Conservation (phyloP, 352 stramenopile species). For the Phytophthora niederhauseri region DNA sequence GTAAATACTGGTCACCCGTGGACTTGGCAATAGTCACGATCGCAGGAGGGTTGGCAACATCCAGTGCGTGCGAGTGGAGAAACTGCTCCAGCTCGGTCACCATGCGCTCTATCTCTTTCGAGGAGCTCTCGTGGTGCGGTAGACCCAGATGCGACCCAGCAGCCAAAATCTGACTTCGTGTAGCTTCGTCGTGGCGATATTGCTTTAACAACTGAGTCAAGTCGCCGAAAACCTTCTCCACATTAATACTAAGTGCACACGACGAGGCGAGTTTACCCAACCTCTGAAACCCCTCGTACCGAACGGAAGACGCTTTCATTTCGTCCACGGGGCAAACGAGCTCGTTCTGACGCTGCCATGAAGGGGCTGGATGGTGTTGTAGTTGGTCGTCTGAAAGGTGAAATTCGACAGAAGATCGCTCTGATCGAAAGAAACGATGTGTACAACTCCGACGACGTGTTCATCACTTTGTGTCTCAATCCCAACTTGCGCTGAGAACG, state of each 20-base stretch:
- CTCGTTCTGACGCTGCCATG: too few relatives aligned
- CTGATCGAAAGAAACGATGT: too few relatives aligned
- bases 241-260: conserved; percentile 14
- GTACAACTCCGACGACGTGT: too few relatives aligned
- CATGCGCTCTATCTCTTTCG: conserved; percentile 58
- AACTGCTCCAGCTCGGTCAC: conserved; percentile 44
- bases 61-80: conserved; percentile 26
- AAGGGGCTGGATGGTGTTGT: too few relatives aligned
- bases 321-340: conserved; percentile 50
- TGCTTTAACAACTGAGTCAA: conserved; percentile 36
- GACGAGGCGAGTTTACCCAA: too few relatives aligned
- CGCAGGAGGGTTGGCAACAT: conserved; percentile 39
- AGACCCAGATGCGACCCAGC: conserved; percentile 68
- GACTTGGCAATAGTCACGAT: conserved; percentile 89
- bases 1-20: conserved; percentile 73
- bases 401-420: too few relatives aligned
- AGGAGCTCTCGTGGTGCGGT: conserved; percentile 64
- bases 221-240: conserved; percentile 19
- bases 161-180: conserved; percentile 44
- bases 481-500: too few relatives aligned
- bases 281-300: too few relatives aligned
- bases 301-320: conserved; percentile 38
- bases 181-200: conserved; percentile 27
- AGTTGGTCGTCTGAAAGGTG: too few relatives aligned
- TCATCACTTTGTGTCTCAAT: too few relatives aligned